Evolutionary conservation across 1,139 yeast genomes (phyloP), one percentile per base, ranked within the genome.

Genomic region (Suhomyces wounanorum): DNA sequence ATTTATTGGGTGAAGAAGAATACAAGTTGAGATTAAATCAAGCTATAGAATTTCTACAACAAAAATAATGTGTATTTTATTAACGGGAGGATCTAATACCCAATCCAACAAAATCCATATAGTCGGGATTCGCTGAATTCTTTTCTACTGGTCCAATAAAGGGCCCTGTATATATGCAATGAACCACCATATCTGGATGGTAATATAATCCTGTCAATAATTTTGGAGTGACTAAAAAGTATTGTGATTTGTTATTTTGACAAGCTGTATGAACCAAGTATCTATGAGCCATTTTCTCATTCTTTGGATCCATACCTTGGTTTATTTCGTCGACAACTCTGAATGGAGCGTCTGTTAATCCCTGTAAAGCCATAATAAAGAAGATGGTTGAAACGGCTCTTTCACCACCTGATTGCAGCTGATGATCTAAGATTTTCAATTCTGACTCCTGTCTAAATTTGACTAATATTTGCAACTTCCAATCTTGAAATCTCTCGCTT

Each of bases 291-390:
- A 83, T 79, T 56, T 95, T 82, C 68, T 95, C 99, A 64, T 94
- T 94, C 54, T 82, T 82, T 8, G 96, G 90, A 69, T 95, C 99
- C 98, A 95, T 92, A 57, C 99, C 99, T 71, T 95, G 99, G 67
- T 95, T 95, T 57, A 95, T 95, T 72, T 95, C 99, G 68, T 95
- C 99, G 7, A 95, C 97, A 2, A 94, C 94, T 61, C 98, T 77
- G 64, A 95, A 90, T 9, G 99, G 99, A 0, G 97, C 91, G 40
- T 81, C 81, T 0, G 97, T 86, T 52, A 89, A 76, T n/a, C 92
- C 94, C 70, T 95, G 99, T 54, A 95, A 72, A 0, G 98, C 87
- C 79, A 95, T 89, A 60, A 95, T 80, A 64, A 88, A 95, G 52
- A 91, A 82, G 8, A 94, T 92, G 0, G 99, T 95, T 0, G 97